Evolutionary conservation across 371 early-diverging fungal genomes (phyloP).

Genomic region (Syncephalastrum monosporum): DNA sequence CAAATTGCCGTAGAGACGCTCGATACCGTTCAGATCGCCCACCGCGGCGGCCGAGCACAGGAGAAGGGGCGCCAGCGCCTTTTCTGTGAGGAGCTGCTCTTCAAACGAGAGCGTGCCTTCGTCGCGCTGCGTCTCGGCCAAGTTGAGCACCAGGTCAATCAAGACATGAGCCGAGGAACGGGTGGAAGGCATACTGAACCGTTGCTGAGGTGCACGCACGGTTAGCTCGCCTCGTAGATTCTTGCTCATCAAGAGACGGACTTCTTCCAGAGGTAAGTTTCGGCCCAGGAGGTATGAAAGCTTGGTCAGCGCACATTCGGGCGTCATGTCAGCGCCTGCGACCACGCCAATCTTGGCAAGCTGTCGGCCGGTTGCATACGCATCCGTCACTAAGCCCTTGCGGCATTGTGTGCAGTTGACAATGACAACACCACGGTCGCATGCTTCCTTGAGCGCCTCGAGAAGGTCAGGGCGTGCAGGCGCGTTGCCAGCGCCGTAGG

Average conservation of each 20-base stretch:
- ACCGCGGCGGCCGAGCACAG: conserved; percentile 87
- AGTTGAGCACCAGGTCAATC: conserved; percentile 49
- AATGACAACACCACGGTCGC: conserved; percentile 91
- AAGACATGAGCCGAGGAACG: conserved; percentile 41
- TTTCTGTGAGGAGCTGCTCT: conserved; percentile 72
- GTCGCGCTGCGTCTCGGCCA: conserved; percentile 18
- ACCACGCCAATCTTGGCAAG: conserved; percentile 83
- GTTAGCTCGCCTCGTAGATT: conserved; percentile 95
- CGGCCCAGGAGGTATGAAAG: conserved; percentile 87
- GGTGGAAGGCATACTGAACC: conserved; percentile 55
- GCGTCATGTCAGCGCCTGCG: conserved; percentile 97
- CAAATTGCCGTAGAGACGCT: conserved; percentile 62
- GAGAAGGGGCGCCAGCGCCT: conserved; percentile 78
- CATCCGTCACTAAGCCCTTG: conserved; percentile 86
- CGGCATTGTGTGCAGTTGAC: conserved; percentile 95
- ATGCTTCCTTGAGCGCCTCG: conserved; percentile 81
- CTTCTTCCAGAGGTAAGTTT: conserved; percentile 52
- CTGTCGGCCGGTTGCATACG: conserved; percentile 91
- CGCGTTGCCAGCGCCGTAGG: conserved; percentile 96
- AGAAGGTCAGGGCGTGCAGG: conserved; percentile 87
- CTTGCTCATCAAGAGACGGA: conserved; percentile 77
- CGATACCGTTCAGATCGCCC: conserved; percentile 81
- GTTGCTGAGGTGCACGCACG: conserved; percentile 57
- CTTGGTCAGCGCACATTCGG: conserved; percentile 95
- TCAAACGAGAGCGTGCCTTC: conserved; percentile 28